A percentile compares a stretch with the other conserved stretches of the same genome.
phyloP scores from a whole-genome alignment of 2,329 filamentous ascomycete species.

The Conoideocrella luteorostrata region DNA sequence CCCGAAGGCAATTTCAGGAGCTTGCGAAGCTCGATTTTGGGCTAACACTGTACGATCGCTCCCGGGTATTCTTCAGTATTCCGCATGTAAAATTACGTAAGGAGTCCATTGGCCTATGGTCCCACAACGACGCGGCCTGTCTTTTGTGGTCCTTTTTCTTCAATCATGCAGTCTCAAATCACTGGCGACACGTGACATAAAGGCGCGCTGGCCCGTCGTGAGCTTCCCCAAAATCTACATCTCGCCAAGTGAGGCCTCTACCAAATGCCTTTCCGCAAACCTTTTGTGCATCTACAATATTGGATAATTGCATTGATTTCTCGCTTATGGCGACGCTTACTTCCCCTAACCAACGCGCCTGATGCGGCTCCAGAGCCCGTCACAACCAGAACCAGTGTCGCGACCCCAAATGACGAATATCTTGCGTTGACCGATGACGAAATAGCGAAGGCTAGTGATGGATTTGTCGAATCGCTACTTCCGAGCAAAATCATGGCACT shows the following conservation, averaged over 20 bases:
- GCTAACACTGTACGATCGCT: too few relatives aligned
- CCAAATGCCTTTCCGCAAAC: neutral
- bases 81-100: too few relatives aligned
- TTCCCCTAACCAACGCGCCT: neutral
- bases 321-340: neutral
- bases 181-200: too few relatives aligned
- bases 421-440: conserved; percentile 6
- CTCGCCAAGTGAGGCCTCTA: neutral
- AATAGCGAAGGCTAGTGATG: conserved; percentile 2
- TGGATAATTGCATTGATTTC: neutral
- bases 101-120: too few relatives aligned
- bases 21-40: too few relatives aligned
- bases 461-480: conserved; percentile 3
- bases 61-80: too few relatives aligned
- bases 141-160: too few relatives aligned
- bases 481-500: conserved; percentile 7
- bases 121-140: too few relatives aligned
- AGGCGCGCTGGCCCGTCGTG: too few relatives aligned
- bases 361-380: neutral
- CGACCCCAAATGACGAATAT: conserved; percentile 1
- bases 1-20: too few relatives aligned
- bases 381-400: neutral
- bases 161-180: too few relatives aligned
- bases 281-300: conserved; percentile 2
- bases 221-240: too few relatives aligned